These are phyloP conservation scores for Talaromyces wortmannii DNA, from an alignment of 495 filamentous ascomycete species.

Conservation along the genomic window DNA sequence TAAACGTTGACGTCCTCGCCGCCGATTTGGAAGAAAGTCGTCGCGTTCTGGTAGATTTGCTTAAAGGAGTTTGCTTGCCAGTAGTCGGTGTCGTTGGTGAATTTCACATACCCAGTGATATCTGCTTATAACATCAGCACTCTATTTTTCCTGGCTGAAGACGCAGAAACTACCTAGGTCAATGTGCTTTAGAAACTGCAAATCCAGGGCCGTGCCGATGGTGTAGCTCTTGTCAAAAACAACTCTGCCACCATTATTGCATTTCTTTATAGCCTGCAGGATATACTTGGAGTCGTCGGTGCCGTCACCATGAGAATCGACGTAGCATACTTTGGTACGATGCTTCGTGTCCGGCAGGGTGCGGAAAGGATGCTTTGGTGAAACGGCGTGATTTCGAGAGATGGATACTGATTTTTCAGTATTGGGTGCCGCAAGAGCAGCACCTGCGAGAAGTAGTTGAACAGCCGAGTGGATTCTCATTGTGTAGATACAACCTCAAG, in stretches of 20 bases:
- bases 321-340: conserved; percentile 27
- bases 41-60: conserved; percentile 57
- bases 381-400: conserved; percentile 20
- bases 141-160: not conserved
- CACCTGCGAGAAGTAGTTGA: not conserved
- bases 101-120: conserved; percentile 49
- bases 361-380: conserved; percentile 25
- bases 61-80: conserved; percentile 57
- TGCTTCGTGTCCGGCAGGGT: conserved; percentile 24
- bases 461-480: not conserved
- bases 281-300: conserved; percentile 54
- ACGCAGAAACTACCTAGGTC: conserved; percentile 41
- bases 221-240: conserved; percentile 54
- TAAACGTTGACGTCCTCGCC: conserved; percentile 65
- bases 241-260: conserved; percentile 62
- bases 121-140: conserved; percentile 16
- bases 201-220: conserved; percentile 58
- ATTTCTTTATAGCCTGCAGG: conserved; percentile 49
- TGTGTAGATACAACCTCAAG: not conserved
- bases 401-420: conserved; percentile 12
- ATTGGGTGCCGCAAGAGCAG: not conserved
- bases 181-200: conserved; percentile 56
- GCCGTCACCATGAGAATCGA: conserved; percentile 29
- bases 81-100: conserved; percentile 60
- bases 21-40: conserved; percentile 63